Base-by-base conservation (phyloP, 2,329 filamentous ascomycete species). In the Xylaria sp. region DNA sequence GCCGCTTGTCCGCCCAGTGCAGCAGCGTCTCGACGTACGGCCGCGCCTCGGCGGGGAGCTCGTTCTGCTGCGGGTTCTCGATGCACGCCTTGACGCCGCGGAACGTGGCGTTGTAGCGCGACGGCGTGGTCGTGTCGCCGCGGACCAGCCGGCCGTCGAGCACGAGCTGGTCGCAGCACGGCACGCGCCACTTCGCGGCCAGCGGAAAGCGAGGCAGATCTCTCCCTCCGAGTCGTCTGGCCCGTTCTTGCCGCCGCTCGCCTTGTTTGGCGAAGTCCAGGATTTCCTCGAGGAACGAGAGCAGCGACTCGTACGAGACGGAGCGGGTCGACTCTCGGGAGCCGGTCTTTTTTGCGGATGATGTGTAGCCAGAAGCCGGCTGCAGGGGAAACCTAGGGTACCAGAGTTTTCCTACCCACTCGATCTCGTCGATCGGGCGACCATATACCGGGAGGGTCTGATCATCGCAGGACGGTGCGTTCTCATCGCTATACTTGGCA, bases 1-100 rank as follows among this genome's bases (percentile, higher is more conserved):
- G 52, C 13, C 64, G 57, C 57, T 58, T 70, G 39, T 68, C 55
- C 5, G 61, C 62, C 67, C 64, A 66, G 5, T 65, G 65, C 54
- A 72, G 13, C 46, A 72, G 12, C 1, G 62, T 55, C 31, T 66
- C 57, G n/a, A 68, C 34, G 15, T 68, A 65, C 1, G 62, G 58
- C 13, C 68, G 34, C 15, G 61, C 34, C n/a, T 63, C 56, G 4
- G 20, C 34, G n/a, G 57, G 54, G 9, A 70, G 41, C 1, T 67
- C 44, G 20, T 4, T 34, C 8, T 15, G 5, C 6, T 15, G 5
- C 6, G 51, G 37, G 0, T 46, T 28, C 13, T 46, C 4, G 2
- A 54, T 20, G 39, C 52, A 65, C 7, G 31, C 63, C 13, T 54
- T 31, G 7, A 66, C 39, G 3, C 55, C 55, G 13, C 0, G 8